A percentile compares a stretch with the other conserved stretches of the same genome.
Conservation (phyloP, 1,284 basidiomycete species). For the Leucoagaricus sp. region DNA sequence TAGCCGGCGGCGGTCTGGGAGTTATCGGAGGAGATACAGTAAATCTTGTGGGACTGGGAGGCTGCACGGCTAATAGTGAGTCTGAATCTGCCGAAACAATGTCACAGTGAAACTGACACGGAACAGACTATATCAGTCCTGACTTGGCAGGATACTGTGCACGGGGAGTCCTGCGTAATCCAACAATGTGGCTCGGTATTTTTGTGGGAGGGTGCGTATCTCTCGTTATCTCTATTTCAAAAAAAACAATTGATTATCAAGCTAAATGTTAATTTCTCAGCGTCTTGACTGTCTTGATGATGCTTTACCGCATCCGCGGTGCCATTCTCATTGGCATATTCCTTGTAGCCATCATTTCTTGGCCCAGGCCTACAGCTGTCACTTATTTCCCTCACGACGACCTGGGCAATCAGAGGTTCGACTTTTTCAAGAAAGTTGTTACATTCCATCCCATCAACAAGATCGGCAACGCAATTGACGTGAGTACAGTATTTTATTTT, state of each 20-base stretch:
- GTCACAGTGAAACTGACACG: too few species aligned
- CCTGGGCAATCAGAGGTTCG: slow-evolving; percentile 72
- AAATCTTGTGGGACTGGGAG: slow-evolving; percentile 81
- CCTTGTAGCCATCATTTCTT: slow-evolving; percentile 85
- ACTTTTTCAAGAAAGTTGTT: slow-evolving; percentile 88
- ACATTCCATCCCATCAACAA: slow-evolving; percentile 68
- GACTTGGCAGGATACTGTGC: slow-evolving; percentile 63
- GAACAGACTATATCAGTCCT: slow-evolving; percentile 29
- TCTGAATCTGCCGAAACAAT: too few species aligned
- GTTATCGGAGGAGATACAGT: slow-evolving; percentile 77
- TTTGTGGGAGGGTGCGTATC: slow-evolving; percentile 76
- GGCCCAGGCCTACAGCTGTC: slow-evolving; percentile 81
- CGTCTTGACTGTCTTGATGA: slow-evolving; percentile 77
- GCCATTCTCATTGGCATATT: slow-evolving; percentile 85
- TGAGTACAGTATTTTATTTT: slow-evolving; percentile 35
- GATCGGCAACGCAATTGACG: slow-evolving; percentile 65
- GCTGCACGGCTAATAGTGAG: slow-evolving; percentile 62
- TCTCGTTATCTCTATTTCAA: neutral
- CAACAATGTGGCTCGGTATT: slow-evolving; percentile 88
- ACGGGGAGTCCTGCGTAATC: slow-evolving; percentile 68
- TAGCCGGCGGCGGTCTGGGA: slow-evolving; percentile 67
- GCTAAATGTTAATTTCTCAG: slow-evolving; percentile 25
- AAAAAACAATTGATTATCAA: slow-evolving; percentile 2
- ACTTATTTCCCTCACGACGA: slow-evolving; percentile 82
- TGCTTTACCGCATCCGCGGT: slow-evolving; percentile 87